Evolutionary conservation across 768 basidiomycete species (phyloP), one percentile per base, ranked within the genome.

Genomic region (Pleurotus tuoliensis): DNA sequence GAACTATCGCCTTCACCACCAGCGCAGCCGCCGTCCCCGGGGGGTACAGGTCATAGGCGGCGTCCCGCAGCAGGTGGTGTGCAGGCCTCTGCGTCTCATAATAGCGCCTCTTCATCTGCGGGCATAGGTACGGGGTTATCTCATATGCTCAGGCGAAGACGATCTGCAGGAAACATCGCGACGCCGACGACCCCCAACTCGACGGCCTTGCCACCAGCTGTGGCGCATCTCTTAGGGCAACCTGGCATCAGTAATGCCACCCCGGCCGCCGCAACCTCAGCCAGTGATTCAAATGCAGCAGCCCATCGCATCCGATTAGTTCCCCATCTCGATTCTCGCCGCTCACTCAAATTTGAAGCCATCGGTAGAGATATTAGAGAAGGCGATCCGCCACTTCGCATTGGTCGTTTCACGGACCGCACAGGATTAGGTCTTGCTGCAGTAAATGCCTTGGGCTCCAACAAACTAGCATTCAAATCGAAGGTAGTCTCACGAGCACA

Each of bases 401-500:
- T 98, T 60, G 96, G 96, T 3, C 84, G 96, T 41, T 98, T 96
- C 80, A 98, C 94, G 1, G 96, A 98, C 67, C 82, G 87, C 55
- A 83, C 86, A 5, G 88, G 86, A 13, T 69, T 84, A 7, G 86
- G 83, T 18, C 71, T 86, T 55, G 78, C 83, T 15, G 82, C 84
- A 13, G 82, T 85, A 59, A 85, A 87, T 63, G 81, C 89, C 20
- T 72, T 83, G 34, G 84, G 82, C 47, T 83, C 88, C 37, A 87
- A 86, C 71, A 94, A 94, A 67, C 86, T 98, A 47, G 94, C 94
- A 0, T 98, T 98, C 81, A 90, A 91, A 73, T 86, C 83, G 69
- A 98, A 98, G 71, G 96, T 98, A 69, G 95, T 98, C 64, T 92
- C 89, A 40, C 80, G 96, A 39, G 86, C 89, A 0, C 96, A 98